These are phyloP conservation scores for Collybiopsis confluens DNA, from an alignment of 768 basidiomycete genomes.

Conservation along the genomic window DNA sequence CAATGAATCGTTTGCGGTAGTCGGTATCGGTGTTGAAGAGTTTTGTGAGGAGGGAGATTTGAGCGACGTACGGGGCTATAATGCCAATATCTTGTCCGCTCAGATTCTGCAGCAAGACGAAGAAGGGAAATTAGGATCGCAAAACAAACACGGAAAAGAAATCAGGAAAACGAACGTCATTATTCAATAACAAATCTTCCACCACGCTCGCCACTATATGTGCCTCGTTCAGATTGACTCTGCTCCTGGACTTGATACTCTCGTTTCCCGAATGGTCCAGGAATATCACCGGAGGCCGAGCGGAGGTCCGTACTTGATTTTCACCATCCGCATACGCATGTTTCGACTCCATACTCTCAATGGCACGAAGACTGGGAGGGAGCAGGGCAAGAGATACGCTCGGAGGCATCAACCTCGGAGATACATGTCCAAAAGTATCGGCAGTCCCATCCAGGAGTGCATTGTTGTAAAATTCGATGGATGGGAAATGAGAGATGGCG, in stretches of 20 bases:
- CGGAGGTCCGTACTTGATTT: neutral
- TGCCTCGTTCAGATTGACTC: conserved; percentile 75
- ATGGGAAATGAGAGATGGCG: conserved; percentile 81
- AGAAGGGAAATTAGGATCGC: conserved; percentile 1
- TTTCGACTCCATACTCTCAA: neutral
- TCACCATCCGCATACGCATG: neutral
- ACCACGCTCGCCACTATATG: conserved; percentile 74
- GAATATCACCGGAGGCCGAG: conserved; percentile 66
- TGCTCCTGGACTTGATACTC: conserved; percentile 61
- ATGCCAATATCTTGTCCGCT: conserved; percentile 80
- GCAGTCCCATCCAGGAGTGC: conserved; percentile 74
- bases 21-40: conserved; percentile 54
- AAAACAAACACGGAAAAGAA: conserved; percentile 10
- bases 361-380: conserved; percentile 4
- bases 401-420: conserved; percentile 57
- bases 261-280: conserved; percentile 77
- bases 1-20: conserved; percentile 49
- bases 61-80: conserved; percentile 89
- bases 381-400: conserved; percentile 8
- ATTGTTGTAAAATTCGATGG: conserved; percentile 74
- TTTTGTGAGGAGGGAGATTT: conserved; percentile 72
- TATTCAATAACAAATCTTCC: conserved; percentile 74
- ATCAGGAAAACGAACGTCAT: conserved; percentile 50
- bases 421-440: conserved; percentile 41
- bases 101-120: conserved; percentile 40